Evolutionary conservation across 2,329 filamentous ascomycete genomes (phyloP), one percentile per base, ranked within the genome.

Genomic region (Neonectria hederae): DNA sequence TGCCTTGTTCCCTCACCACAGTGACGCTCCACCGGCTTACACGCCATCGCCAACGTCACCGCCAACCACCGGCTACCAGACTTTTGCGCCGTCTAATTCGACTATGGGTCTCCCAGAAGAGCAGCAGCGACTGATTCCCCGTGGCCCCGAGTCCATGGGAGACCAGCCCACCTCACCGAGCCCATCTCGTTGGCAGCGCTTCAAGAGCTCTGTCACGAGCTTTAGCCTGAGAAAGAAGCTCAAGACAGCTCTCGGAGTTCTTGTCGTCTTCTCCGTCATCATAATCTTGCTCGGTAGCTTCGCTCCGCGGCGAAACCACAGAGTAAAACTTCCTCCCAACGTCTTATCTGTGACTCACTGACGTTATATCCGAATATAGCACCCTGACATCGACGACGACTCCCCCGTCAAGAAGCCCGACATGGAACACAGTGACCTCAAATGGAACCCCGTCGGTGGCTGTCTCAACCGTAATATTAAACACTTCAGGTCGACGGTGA

Each of bases 21-120:
- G 69, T 43, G 82, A 83, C 60, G 83, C 83, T 6, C 84, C 84
- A 10, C 84, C 84, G 7, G 84, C 84, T 10, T 86, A 86, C 72
- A 83, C 82, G 2, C 83, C 83, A 8, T 82, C 79, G 14, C 75
- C 72, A 22, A 80, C 80, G 13, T 74, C 78, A 8, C 66, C 74
- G 17, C 59, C 59, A 28, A 61, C 52, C 11, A 53, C 74, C 65
- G 80, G 77, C 65, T 84, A 86, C 70, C 81, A 77, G 63, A 85
- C 83, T 8, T 83, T 86, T 70, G 63, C 72, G 1, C 72, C 64
- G 22, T 26, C 60, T 17, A 63, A 64, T 48, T 55, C 63, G 19
- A 77, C 61, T 26, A 86, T 86, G 83, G 82, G 81, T 6, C 67
- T 72, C 11, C 70, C 75, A 2, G 77, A 80, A 42, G 84, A 87